Conservation (phyloP, 2,329 filamentous ascomycete species). For the Phialophora chinensis region DNA sequence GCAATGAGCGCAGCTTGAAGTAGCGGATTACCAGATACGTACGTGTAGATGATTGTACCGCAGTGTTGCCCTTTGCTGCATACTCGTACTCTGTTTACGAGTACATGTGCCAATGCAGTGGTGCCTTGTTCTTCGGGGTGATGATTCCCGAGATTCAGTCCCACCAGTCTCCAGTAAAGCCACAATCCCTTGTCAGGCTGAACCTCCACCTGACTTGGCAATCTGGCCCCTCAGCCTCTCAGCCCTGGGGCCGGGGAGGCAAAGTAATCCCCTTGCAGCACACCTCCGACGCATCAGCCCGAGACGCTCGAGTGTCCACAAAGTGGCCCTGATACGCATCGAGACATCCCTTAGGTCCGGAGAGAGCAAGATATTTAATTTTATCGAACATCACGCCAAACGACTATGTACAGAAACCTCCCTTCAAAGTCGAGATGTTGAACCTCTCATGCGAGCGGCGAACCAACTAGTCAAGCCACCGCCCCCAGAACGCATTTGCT, state of each 20-base stretch:
- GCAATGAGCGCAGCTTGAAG: not conserved
- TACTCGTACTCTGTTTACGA: not conserved
- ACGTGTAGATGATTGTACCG: not conserved
- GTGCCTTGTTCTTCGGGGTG: slow-evolving; percentile 8
- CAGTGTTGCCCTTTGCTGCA: not conserved
- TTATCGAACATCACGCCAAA: not conserved
- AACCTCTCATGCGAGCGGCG: not conserved
- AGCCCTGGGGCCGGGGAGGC: not conserved
- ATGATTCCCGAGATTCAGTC: slow-evolving; percentile 12
- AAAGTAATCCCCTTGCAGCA: slow-evolving; percentile 5
- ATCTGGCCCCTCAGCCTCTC: slow-evolving; percentile 6
- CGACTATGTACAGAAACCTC: not conserved
- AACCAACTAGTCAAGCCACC: slow-evolving; percentile 5
- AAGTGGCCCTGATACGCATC: not conserved
- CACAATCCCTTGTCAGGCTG: slow-evolving; percentile 17
- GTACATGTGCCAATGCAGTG: not conserved
- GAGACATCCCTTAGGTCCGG: not conserved
- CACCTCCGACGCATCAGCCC: not conserved
- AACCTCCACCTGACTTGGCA: not conserved
- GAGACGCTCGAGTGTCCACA: slow-evolving; percentile 1
- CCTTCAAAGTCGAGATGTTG: not conserved
- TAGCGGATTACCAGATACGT: not conserved
- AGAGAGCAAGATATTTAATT: not conserved
- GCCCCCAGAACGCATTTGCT: slow-evolving; percentile 3
- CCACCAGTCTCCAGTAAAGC: not conserved